These are phyloP conservation scores for Aspergillus awamori DNA, from an alignment of 2,329 filamentous ascomycete species.

Conservation along the genomic window DNA sequence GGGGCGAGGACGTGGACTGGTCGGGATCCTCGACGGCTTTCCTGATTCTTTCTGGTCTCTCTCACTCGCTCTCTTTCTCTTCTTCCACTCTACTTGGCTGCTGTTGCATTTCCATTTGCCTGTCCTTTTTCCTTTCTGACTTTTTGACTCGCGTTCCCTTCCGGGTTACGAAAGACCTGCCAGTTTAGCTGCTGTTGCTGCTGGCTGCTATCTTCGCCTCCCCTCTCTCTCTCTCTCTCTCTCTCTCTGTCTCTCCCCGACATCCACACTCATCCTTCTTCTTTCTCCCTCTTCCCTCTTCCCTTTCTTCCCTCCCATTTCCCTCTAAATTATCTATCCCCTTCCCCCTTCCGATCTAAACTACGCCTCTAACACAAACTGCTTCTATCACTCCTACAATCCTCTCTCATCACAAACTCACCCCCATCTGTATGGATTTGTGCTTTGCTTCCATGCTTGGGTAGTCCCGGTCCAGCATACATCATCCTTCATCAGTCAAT, in stretches of 20 bases:
- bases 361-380: neutral
- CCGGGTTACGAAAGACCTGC: neutral
- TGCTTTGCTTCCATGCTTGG: neutral
- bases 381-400: neutral
- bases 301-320: constrained; percentile 29
- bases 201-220: constrained; percentile 7
- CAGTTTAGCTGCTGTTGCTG: neutral
- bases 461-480: neutral
- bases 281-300: constrained; percentile 16
- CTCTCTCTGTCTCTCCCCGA: constrained; percentile 10
- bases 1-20: constrained; percentile 38
- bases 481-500: neutral
- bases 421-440: too few relatives aligned
- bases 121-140: constrained; percentile 18
- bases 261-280: neutral
- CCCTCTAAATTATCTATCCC: constrained; percentile 10
- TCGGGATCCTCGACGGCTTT: constrained; percentile 39
- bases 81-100: too few relatives aligned
- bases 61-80: constrained; percentile 2
- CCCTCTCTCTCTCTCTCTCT: constrained; percentile 10
- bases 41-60: constrained; percentile 27
- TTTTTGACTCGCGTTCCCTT: constrained; percentile 12
- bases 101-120: constrained; percentile 12
- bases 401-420: too few relatives aligned
- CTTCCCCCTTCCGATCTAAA: constrained; percentile 5